phyloP scores from a whole-genome alignment of 2,329 filamentous ascomycete genomes.

The Claviceps africana region DNA sequence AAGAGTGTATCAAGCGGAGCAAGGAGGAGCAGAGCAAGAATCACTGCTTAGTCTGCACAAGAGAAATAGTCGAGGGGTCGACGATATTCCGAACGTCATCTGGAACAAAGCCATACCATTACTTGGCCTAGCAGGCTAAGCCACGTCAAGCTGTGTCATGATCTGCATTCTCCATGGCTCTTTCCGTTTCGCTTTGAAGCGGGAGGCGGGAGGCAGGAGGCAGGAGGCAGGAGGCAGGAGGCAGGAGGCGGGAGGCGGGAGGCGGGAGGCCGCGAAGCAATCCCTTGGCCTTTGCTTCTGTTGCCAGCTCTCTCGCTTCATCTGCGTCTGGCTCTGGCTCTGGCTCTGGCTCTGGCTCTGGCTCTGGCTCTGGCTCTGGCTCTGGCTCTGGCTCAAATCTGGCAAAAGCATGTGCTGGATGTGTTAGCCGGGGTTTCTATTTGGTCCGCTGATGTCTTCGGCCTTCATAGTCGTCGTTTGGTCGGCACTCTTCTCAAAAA shows the following conservation, averaged over 20 bases:
- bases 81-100: background rate
- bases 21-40: background rate
- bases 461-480: slow-evolving; percentile 1
- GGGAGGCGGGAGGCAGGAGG: background rate
- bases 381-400: background rate
- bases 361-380: background rate
- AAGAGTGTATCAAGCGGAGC: background rate
- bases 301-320: background rate
- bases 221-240: too few species aligned
- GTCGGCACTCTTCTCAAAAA: slow-evolving; percentile 5
- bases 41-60: background rate
- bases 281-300: slow-evolving; percentile 1
- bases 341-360: too few species aligned
- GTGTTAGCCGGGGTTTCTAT: slow-evolving; percentile 2
- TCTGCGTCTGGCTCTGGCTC: background rate
- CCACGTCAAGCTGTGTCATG: slow-evolving; percentile 5
- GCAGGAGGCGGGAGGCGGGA: too few species aligned
- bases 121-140: background rate
- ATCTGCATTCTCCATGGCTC: slow-evolving; percentile 2
- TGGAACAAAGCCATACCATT: background rate
- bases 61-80: background rate
- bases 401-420: slow-evolving; percentile 3
- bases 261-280: too few species aligned
- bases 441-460: slow-evolving; percentile 1
- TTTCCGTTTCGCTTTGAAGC: slow-evolving; percentile 4